Conservation (phyloP, 2,329 filamentous ascomycete genomes). For the Sphaerulina vaccinii region DNA sequence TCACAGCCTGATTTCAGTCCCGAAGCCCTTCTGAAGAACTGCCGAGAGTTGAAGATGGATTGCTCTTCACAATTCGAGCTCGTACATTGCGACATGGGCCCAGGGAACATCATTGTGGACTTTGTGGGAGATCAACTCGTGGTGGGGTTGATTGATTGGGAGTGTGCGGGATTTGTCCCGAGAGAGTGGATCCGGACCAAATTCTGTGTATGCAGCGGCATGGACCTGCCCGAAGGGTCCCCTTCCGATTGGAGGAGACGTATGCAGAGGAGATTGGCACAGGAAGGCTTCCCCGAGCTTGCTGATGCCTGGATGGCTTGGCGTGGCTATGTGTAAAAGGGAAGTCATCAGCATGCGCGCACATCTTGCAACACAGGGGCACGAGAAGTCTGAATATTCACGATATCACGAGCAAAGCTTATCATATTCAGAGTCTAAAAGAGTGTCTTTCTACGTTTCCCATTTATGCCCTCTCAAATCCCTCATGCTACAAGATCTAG, state of each 20-base stretch:
- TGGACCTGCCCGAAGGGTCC: not conserved
- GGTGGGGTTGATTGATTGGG: constrained; percentile 6
- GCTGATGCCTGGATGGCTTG: not conserved
- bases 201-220: not conserved
- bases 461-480: not conserved
- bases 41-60: not conserved
- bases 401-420: not conserved
- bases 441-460: not conserved
- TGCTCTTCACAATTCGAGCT: not conserved
- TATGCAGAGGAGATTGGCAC: not conserved
- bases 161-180: constrained; percentile 3
- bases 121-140: not conserved
- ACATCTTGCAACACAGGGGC: not conserved
- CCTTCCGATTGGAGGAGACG: not conserved
- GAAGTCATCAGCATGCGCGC: not conserved
- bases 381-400: not conserved
- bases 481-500: not conserved
- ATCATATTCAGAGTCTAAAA: not conserved
- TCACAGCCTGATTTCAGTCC: not conserved
- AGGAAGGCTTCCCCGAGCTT: not conserved
- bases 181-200: constrained; percentile 2
- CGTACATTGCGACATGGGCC: constrained; percentile 5
- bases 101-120: constrained; percentile 1
- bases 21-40: not conserved
- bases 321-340: not conserved